Conservation (phyloP, 2,329 filamentous ascomycete species). For the Thelonectria discophora region DNA sequence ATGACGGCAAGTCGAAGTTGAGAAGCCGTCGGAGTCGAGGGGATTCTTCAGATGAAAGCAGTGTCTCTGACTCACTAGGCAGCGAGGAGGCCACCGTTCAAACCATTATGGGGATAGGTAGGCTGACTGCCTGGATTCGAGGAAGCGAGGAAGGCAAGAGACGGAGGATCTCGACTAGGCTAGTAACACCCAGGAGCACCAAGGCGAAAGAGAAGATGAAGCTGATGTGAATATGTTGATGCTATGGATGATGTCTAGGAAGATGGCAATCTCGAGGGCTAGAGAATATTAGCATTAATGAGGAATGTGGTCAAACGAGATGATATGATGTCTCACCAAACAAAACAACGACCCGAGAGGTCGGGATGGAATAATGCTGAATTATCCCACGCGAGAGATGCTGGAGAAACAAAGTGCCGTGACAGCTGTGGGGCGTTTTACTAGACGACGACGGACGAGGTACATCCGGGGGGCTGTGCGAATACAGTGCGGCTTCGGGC, state of each 20-base stretch:
- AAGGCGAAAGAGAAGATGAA: background rate
- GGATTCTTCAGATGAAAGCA: background rate
- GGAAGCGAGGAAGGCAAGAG: background rate
- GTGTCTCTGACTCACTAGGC: slow-evolving; percentile 4
- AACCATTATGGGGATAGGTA: background rate
- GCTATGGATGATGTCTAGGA: slow-evolving; percentile 1
- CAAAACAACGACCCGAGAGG: slow-evolving; percentile 33
- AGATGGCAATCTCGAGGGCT: background rate
- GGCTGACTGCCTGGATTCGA: background rate
- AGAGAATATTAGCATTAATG: background rate
- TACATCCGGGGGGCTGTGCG: slow-evolving; percentile 29
- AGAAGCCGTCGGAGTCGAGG: background rate
- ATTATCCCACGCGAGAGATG: slow-evolving; percentile 34
- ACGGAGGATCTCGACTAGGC: background rate
- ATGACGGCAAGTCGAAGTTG: slow-evolving; percentile 7
- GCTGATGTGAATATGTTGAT: background rate
- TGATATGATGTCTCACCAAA: slow-evolving; percentile 1
- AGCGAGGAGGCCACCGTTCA: background rate
- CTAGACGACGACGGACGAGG: background rate
- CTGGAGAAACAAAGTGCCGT: slow-evolving; percentile 40
- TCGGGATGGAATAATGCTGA: slow-evolving; percentile 17
- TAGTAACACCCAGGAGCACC: background rate
- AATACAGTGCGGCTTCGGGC: slow-evolving; percentile 26
- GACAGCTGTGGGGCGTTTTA: slow-evolving; percentile 31
- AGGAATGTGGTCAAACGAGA: background rate